Evolutionary conservation across 106 monocot genomes (phyloP).

Genomic region (Dioscorea zingiberensis): DNA sequence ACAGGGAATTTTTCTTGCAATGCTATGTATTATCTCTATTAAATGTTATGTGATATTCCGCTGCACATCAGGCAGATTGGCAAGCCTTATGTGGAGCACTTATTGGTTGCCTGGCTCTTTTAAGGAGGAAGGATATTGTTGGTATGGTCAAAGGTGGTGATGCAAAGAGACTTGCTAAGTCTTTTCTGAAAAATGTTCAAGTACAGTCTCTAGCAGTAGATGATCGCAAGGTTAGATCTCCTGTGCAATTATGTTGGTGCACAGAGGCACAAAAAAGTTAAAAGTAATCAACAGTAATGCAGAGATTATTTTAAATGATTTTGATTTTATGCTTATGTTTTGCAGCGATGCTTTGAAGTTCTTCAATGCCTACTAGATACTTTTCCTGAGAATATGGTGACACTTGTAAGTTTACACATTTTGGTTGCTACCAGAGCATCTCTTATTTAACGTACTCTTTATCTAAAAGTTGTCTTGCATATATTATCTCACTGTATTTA

Average conservation of each 20-base stretch:
- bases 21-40: not conserved
- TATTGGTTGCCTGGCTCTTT: constrained; percentile 77
- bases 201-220: constrained; percentile 57
- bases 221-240: constrained; percentile 72
- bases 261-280: not conserved
- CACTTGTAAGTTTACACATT: constrained; percentile 33
- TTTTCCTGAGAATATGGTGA: constrained; percentile 33
- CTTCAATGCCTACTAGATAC: constrained; percentile 56
- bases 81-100: constrained; percentile 78
- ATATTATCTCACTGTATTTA: too few species aligned
- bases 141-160: constrained; percentile 51
- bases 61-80: constrained; percentile 80
- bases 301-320: not conserved
- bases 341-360: constrained; percentile 88
- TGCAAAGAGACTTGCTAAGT: constrained; percentile 45
- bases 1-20: not conserved
- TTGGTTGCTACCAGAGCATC: not conserved
- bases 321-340: not conserved
- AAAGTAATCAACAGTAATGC: too few species aligned
- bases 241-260: constrained; percentile 2
- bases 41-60: constrained; percentile 14
- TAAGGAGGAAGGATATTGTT: constrained; percentile 55
- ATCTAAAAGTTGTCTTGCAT: too few species aligned
- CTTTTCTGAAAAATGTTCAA: constrained; percentile 55
- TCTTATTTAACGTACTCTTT: too few species aligned